Base-by-base conservation (phyloP, 805 yeast genomes). In the Wickerhamia fluorescens region DNA sequence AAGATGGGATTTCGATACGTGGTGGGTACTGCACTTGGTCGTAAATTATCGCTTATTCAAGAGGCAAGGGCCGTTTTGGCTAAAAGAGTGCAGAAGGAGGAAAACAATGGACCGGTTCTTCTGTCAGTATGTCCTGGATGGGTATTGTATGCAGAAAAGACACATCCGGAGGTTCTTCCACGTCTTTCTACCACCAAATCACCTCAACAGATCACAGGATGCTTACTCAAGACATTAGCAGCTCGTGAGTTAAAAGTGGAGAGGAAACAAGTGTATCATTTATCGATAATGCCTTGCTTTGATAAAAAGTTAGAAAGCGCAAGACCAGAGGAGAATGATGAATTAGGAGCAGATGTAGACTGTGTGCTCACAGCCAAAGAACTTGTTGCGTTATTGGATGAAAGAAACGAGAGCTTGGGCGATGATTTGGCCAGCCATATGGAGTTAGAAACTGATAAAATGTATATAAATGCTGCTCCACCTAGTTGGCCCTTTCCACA, bases 281-380 rank as follows among this genome's bases (percentile, higher is more conserved):
- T 92, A 31, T 72, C 92, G 6, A 64, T 92, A 13, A 89, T 89
- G 97, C 97, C 98, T 2, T 89, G 97, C 45, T 92, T 92, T 52
- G 98, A 92, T 53, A 92, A 92, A 58, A 92, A 92, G 53, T 67
- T 88, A 23, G 98, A 92, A 58, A 92, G 96, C 16, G 87, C 95
- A 3, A 68, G 97, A 37, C 78, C 83, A 0, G 95, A 85, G 40
- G 59, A 66, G 29, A 53, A 58, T 7, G 24, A 31, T 4, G 41
- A 38, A 3, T n/a, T 24, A 7, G 24, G 40, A 4, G 35, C 42
- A 4, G 95, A 86, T 45, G 96, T 92, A 8, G 96, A 92, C 51
- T 84, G 96, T 59, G 98, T 92, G 3, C 71, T 92, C 14, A 92
- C 98, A 0, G 87, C 97, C 8, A 78, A 75, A 42, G 98, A 92